Conservation (phyloP, 2,329 filamentous ascomycete genomes). For the Cordyceps tenuipes region DNA sequence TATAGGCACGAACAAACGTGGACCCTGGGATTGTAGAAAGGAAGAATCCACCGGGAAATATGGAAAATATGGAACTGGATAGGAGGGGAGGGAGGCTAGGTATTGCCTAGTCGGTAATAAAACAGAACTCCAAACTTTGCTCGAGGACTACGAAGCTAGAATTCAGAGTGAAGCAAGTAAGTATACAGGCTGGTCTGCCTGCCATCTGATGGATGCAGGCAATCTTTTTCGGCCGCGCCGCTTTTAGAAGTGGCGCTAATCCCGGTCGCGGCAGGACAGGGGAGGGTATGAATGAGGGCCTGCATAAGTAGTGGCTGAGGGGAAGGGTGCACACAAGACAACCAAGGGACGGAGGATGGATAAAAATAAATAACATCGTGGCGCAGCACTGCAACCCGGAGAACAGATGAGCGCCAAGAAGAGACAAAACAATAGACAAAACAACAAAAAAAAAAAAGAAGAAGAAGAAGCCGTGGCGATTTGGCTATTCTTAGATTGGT, state of each 20-base stretch:
- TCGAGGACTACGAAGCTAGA: not conserved
- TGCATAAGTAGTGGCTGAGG: not conserved
- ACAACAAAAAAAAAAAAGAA: not conserved
- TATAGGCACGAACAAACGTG: not conserved
- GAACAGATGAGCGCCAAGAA: too few species aligned
- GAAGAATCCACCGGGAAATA: not conserved
- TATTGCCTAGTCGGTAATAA: too few species aligned
- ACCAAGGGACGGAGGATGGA: too few species aligned
- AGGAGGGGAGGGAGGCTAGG: not conserved
- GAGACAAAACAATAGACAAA: not conserved
- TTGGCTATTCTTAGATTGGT: too few species aligned
- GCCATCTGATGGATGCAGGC: not conserved
- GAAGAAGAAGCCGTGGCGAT: not conserved
- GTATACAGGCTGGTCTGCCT: too few species aligned
- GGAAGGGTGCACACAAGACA: not conserved
- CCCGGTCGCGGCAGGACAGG: conserved; percentile 1
- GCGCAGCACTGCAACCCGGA: too few species aligned
- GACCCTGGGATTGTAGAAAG: not conserved
- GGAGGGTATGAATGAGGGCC: not conserved
- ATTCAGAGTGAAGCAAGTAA: not conserved
- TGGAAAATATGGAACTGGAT: conserved; percentile 1
- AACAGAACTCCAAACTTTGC: not conserved
- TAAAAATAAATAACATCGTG: too few species aligned
- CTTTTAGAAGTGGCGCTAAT: conserved; percentile 11
- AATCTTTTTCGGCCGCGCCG: conserved; percentile 5